Evolutionary conservation across 371 early-diverging fungal species (phyloP), one percentile per base, ranked within the genome.

Genomic region (Mucor plumbeus): DNA sequence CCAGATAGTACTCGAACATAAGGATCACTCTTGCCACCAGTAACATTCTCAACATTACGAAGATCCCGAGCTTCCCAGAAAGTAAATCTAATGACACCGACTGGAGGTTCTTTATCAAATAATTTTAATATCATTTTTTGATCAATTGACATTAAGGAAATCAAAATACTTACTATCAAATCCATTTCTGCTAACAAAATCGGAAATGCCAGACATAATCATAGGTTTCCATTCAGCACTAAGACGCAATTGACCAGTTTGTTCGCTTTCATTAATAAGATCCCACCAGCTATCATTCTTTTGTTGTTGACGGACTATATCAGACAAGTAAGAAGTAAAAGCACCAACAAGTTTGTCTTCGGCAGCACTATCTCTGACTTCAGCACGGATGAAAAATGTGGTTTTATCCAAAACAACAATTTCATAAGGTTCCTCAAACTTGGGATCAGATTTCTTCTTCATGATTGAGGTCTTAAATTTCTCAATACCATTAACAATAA

Each of bases 1-100:
- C 85, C 90, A 39, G 88, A 79, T 47, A 89, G 78, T 9, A 92
- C 84, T 15, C 83, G 79, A 15, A 93, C 86, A 74, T 93, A 96
- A 11, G 97, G 97, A 76, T 97, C 96, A 5, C 93, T 91, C 67
- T 89, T 91, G 64, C 95, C 91, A 7, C 78, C 77, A 5, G 85
- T 73, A 0, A 87, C 82, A 5, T 70, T 78, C 60, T 88, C 94
- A 13, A 90, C 89, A 65, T 93, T 94, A 67, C 88, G 87, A 56
- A 95, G 77, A 39, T 85, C 84, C 40, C 87, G 86, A 11, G 91
- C 97, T 73, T 90, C 89, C 71, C 86, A 82, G 65, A 95, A 72
- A 9, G 87, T 87, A 33, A 96, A 74, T 44, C 90, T 86, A n/a
- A 97, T 77, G 6, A 95, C 87, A 59, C 97, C 97, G 17, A 94